Percentiles rank a stretch among this genome's conserved stretches.
These are phyloP conservation scores for Magnaporthiopsis rhizophila DNA, from an alignment of 2,329 filamentous ascomycete species.

Conservation along the genomic window DNA sequence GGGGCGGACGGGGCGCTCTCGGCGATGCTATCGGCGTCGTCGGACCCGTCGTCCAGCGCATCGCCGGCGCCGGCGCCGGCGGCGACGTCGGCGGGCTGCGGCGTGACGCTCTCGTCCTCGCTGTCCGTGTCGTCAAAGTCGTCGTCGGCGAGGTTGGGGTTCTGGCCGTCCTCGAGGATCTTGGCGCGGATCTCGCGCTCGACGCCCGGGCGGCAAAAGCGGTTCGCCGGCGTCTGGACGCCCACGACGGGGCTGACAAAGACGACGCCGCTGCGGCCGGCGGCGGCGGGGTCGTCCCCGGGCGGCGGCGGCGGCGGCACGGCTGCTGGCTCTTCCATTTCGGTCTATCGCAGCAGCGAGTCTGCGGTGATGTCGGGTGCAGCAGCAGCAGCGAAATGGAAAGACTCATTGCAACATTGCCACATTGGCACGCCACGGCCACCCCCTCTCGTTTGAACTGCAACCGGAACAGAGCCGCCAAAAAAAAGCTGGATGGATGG, in stretches of 20 bases:
- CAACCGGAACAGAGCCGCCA: too few relatives aligned
- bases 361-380: background rate
- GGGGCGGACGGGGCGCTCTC: background rate
- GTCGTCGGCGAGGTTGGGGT: conserved; percentile 12
- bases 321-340: background rate
- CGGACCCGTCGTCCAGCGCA: background rate
- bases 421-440: too few relatives aligned
- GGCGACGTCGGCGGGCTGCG: background rate
- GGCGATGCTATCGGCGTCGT: background rate
- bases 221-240: conserved; percentile 19
- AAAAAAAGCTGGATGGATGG: too few relatives aligned
- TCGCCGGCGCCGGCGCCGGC: background rate
- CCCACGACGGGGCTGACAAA: conserved; percentile 18
- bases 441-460: background rate
- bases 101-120: conserved; percentile 4
- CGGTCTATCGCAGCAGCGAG: background rate
- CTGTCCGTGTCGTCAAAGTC: conserved; percentile 7
- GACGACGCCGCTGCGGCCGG: conserved; percentile 11
- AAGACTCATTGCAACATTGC: background rate
- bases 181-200: conserved; percentile 8
- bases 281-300: background rate
- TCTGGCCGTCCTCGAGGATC: conserved; percentile 7
- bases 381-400: too few relatives aligned
- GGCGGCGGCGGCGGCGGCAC: too few relatives aligned
- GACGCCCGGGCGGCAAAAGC: conserved; percentile 12